Evolutionary conservation across 177 flowering plant species (phyloP).

Genomic region (Vitis hybrid): DNA sequence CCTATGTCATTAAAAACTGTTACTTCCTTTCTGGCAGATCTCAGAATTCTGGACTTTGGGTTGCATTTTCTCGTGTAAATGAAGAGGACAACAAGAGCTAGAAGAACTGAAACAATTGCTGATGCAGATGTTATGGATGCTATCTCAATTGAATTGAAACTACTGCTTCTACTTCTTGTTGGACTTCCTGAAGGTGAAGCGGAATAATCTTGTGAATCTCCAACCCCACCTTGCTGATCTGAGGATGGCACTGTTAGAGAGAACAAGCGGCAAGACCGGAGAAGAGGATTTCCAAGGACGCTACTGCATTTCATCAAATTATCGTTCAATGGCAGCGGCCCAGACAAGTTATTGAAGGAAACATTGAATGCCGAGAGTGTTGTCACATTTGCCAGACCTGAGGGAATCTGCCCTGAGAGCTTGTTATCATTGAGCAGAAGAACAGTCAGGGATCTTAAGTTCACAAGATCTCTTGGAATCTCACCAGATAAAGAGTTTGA

Average conservation of each 20-base stretch:
- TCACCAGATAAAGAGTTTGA: conserved; percentile 69
- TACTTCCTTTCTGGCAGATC: conserved; percentile 61
- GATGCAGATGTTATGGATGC: conserved; percentile 73
- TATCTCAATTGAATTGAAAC: conserved; percentile 68
- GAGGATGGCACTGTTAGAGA: conserved; percentile 43
- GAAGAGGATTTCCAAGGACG: conserved; percentile 61
- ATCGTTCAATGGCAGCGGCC: conserved; percentile 51
- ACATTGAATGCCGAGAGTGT: conserved; percentile 60
- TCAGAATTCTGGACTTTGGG: conserved; percentile 45
- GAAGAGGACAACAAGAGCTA: conserved; percentile 56
- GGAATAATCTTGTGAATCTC: conserved; percentile 29
- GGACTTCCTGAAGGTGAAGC: conserved; percentile 35
- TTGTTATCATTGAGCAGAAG: conserved; percentile 66
- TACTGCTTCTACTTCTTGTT: conserved; percentile 16
- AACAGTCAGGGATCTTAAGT: conserved; percentile 51
- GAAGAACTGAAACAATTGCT: conserved; percentile 66
- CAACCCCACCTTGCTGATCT: conserved; percentile 39
- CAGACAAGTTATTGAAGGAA: conserved; percentile 89
- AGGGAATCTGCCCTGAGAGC: conserved; percentile 68
- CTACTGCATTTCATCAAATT: conserved; percentile 52
- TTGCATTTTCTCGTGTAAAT: conserved; percentile 60
- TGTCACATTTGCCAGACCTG: conserved; percentile 56
- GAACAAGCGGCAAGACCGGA: conserved; percentile 45
- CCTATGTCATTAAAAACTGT: conserved; percentile 68
- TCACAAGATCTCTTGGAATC: conserved; percentile 57